phyloP scores from a whole-genome alignment of 176 grass and related monocot species.

The Eleusine indica region DNA sequence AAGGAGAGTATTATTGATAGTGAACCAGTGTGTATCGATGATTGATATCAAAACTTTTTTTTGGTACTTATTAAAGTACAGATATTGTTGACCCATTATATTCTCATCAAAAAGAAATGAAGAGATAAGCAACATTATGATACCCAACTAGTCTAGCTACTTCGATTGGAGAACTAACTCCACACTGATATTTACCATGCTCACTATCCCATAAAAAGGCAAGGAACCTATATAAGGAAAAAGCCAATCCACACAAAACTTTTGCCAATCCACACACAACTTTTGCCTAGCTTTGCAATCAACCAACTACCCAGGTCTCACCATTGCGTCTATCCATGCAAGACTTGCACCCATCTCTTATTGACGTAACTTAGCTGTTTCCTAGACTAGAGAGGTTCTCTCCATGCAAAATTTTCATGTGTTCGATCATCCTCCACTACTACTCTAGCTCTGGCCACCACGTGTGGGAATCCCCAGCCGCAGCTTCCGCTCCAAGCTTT shows the following conservation, averaged over 20 bases:
- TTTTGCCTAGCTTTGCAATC: slow-evolving; percentile 2
- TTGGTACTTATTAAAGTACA: too few species aligned
- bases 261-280: slow-evolving; percentile 12
- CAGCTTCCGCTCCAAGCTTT: slow-evolving; percentile 1
- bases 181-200: slow-evolving; percentile 3
- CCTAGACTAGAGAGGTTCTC: too few species aligned
- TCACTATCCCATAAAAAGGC: slow-evolving; percentile 18
- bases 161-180: slow-evolving; percentile 14
- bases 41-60: too few species aligned
- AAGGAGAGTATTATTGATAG: too few species aligned
- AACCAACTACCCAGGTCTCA: not conserved
- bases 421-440: slow-evolving; percentile 32
- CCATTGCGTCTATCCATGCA: not conserved
- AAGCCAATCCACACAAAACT: not conserved
- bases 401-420: not conserved
- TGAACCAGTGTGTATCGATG: not conserved
- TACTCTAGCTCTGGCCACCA: not conserved
- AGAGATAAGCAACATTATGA: not conserved
- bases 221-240: not conserved
- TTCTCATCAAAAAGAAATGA: not conserved
- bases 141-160: not conserved
- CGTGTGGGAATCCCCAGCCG: slow-evolving; percentile 39
- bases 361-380: too few species aligned
- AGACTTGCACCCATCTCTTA: too few species aligned
- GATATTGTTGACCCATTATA: too few species aligned